Evolutionary conservation across 2,329 filamentous ascomycete species (phyloP), one percentile per base, ranked within the genome.

Genomic region (Trichoderma simmonsii): DNA sequence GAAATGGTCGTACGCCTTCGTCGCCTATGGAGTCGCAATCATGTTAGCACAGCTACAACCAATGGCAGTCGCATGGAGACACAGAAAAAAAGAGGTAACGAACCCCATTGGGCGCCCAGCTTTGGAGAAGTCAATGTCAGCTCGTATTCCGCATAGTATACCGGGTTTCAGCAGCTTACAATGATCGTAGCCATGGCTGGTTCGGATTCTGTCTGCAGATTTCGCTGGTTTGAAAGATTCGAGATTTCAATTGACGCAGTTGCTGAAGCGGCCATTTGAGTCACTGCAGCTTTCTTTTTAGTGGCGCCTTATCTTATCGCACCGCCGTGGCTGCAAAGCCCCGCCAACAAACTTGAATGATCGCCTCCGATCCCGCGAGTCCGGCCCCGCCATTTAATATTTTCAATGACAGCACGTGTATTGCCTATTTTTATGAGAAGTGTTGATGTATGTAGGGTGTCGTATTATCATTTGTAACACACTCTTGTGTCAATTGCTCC

Each of bases 91-190:
- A 60, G 32, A 74, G 70, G 39, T 8, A n/a, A 79, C 79, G 73
- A 77, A 82, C 81, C 81, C 80, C 80, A 82, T 78, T 82, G 81
- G 74, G 80, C 75, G 70, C 81, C 81, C 62, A 82, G 76, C 64
- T 67, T 36, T 57, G 15, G 51, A 67, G 32, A 30, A 43, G 14
- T n/a, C 15, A 3, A 67, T 57, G 64, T 67, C 51, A 67, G 28
- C 51, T 21, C 24, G 51, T 43, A 28, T 67, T 39, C 34, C 4
- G 24, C 32, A 67, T 59, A 36, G 18, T 39, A 1, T 15, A 11
- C 24, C 51, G 15, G 6, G 51, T 59, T 28, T 56, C 32, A 57
- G 64, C 32, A 57, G 34, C 64, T 67, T 57, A 67, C 64, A 67
- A 67, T 67, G 64, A 67, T 67, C 32, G 64, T 67, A 28, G 51